Evolutionary conservation across 2,329 filamentous ascomycete species (phyloP), one percentile per base, ranked within the genome.

Genomic region (Nothopassalora personata): DNA sequence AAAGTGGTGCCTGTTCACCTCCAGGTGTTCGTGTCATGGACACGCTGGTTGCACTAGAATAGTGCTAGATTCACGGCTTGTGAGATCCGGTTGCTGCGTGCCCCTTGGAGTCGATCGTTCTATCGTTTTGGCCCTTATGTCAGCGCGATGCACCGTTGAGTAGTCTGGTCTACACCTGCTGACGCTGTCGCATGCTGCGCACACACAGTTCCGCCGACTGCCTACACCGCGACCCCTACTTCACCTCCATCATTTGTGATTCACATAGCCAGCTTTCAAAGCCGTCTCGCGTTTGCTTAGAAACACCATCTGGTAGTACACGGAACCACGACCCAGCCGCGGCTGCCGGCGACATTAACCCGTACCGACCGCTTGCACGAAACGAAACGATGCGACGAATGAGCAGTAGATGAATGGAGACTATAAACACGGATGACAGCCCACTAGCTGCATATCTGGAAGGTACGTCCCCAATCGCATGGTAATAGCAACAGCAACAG

Each of bases 381-480:
- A 49, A 30, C n/a, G 28, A 8, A 23, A 33, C 30, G 10, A 19
- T 31, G 49, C 30, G 28, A 30, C 49, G 49, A 31, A n/a, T 30
- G 49, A 51, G 18, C 33, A 49, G 18, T 62, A 60, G 75, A 68
- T 69, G 67, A 74, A 94, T 97, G 92, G 92, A 96, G 83, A 86
- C 89, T 71, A 82, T 96, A 69, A 85, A 96, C 68, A 89, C 89
- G 77, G 85, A 94, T 77, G 86, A 91, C 77, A 89, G 90, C 73
- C 92, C 92, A 68, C 82, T 97, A 76, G 91, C 91, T 72, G 86
- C 89, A 71, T 94, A 94, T 78, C 85, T 97, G 68, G 87, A 92
- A 85, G 91, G 92, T 94, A 76, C 70, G 80, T 75, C 39, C 39
- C 18, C 13, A 30, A 19, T 27, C 23, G 19, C n/a, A 43, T 23